These are phyloP conservation scores for Clarkia xantiana DNA, from an alignment of 345 rosid genomes.

Conservation along the genomic window DNA sequence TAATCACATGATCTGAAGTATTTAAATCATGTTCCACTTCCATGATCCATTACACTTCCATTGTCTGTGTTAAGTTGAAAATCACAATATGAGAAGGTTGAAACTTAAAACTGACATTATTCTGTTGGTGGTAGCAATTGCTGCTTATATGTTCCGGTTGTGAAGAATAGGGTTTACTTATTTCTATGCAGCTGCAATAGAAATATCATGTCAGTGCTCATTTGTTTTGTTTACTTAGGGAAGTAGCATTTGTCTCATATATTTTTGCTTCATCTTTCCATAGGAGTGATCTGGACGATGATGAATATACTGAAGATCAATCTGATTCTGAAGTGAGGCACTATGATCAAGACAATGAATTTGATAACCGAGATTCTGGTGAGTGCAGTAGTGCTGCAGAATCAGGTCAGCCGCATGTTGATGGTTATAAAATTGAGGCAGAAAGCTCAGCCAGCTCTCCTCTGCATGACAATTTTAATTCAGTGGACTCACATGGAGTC, in stretches of 20 bases:
- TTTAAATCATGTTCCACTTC: too few relatives aligned
- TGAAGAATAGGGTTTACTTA: too few relatives aligned
- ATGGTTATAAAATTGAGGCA: conserved; percentile 31
- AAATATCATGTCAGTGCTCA: too few relatives aligned
- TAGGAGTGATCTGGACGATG: conserved; percentile 74
- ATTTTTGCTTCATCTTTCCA: background rate
- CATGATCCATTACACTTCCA: too few relatives aligned
- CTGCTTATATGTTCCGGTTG: too few relatives aligned
- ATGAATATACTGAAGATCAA: conserved; percentile 39
- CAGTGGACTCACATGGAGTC: conserved; percentile 37
- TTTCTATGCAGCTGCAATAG: too few relatives aligned
- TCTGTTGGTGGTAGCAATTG: too few relatives aligned
- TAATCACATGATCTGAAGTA: too few relatives aligned
- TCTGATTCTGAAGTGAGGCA: conserved; percentile 43
- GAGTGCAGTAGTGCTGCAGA: conserved; percentile 31
- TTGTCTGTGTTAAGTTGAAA: too few relatives aligned
- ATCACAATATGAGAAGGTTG: too few relatives aligned
- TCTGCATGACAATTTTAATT: conserved; percentile 27
- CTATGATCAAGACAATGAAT: conserved; percentile 36
- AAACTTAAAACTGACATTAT: too few relatives aligned
- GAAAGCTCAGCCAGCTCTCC: conserved; percentile 52
- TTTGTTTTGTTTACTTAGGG: background rate
- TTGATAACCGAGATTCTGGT: conserved; percentile 45
- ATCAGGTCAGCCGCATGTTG: conserved; percentile 27
- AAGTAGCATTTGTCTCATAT: background rate